Conservation (phyloP, 169 alveolate species). For the Plasmodium coatneyi region DNA sequence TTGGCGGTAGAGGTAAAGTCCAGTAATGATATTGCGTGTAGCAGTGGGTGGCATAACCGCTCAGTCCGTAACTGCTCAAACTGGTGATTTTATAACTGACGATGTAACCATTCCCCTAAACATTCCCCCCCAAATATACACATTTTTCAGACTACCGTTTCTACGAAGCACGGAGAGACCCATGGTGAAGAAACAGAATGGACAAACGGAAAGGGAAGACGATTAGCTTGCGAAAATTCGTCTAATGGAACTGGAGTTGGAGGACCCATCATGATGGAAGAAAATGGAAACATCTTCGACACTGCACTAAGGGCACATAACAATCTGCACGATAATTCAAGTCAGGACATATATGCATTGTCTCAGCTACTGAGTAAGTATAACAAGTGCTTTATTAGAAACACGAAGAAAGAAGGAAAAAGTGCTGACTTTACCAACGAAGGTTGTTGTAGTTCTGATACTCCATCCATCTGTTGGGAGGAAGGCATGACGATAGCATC, state of each 20-base stretch:
- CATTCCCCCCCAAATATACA: background rate
- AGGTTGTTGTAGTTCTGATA: background rate
- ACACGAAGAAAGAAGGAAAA: background rate
- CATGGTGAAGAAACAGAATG: background rate
- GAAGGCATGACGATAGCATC: background rate
- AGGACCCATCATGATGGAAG: background rate
- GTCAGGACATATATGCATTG: background rate
- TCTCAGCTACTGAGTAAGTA: background rate
- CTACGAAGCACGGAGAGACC: background rate
- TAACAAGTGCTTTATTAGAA: background rate
- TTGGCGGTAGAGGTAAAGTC: background rate
- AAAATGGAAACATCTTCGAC: background rate
- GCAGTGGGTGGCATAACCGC: background rate
- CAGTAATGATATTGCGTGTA: background rate
- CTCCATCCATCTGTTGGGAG: background rate
- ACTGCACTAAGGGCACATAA: background rate
- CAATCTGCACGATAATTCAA: background rate
- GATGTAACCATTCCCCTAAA: background rate
- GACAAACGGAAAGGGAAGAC: background rate
- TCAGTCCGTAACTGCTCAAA: background rate
- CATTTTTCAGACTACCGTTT: background rate
- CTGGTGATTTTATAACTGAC: background rate
- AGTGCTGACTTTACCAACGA: background rate
- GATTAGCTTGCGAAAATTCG: background rate
- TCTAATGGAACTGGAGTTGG: background rate